A percentile compares a stretch with the other conserved stretches of the same genome.
Evolutionary conservation across 176 grass and related monocot species (phyloP).

Genomic region (Aegilops longissima): DNA sequence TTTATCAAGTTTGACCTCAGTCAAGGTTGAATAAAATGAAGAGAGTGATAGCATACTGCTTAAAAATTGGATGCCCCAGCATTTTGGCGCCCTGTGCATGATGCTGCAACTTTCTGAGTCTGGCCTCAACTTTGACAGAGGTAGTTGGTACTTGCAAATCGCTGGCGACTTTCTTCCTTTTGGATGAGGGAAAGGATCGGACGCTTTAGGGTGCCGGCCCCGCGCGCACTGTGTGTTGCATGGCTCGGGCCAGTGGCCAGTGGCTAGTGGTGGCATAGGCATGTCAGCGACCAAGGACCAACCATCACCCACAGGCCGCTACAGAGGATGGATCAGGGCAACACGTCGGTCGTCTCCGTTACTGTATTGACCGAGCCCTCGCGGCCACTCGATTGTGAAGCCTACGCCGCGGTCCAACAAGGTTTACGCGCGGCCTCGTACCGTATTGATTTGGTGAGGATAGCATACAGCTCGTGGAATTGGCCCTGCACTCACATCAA

Average conservation of each 20-base stretch:
- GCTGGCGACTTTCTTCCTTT: not conserved
- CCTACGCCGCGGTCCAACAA: not conserved
- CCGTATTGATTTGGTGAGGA: not conserved
- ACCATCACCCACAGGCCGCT: constrained; percentile 4
- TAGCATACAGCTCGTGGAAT: too few species aligned
- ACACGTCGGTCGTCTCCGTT: not conserved
- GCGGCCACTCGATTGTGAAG: not conserved
- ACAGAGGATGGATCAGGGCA: not conserved
- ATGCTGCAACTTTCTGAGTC: too few species aligned
- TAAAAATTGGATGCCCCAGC: too few species aligned
- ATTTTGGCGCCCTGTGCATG: too few species aligned
- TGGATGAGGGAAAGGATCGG: not conserved
- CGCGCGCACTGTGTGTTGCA: not conserved
- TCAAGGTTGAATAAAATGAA: too few species aligned
- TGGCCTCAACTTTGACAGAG: too few species aligned
- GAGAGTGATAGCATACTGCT: too few species aligned
- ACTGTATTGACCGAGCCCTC: not conserved
- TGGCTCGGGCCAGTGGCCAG: not conserved
- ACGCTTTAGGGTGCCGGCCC: not conserved
- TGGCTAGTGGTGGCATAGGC: not conserved
- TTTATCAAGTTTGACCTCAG: too few species aligned
- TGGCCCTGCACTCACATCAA: too few species aligned
- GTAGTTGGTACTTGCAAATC: not conserved
- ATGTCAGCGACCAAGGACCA: not conserved
- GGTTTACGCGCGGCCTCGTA: not conserved